These are phyloP conservation scores for Mycena metata DNA, from an alignment of 768 basidiomycete genomes.

Conservation along the genomic window DNA sequence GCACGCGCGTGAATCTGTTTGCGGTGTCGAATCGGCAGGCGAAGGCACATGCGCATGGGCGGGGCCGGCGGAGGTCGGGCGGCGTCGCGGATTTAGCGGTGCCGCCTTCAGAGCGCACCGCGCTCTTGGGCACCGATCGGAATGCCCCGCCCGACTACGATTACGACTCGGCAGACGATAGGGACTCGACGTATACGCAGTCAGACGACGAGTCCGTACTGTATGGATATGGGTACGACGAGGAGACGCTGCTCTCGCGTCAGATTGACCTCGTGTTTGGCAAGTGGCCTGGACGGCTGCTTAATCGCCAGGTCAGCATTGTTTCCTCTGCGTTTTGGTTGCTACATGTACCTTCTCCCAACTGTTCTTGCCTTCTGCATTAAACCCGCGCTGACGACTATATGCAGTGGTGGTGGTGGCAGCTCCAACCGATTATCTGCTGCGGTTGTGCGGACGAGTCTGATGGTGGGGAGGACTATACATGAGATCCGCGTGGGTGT, in stretches of 20 bases:
- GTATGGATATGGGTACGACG: slow-evolving; percentile 34
- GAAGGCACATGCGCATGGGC: slow-evolving; percentile 38
- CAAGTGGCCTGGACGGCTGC: slow-evolving; percentile 73
- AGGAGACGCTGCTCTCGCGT: slow-evolving; percentile 54
- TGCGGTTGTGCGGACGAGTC: slow-evolving; percentile 74
- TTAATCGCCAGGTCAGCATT: slow-evolving; percentile 76
- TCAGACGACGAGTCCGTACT: slow-evolving; percentile 42
- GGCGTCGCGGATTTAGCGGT: slow-evolving; percentile 12
- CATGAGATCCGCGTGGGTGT: not conserved
- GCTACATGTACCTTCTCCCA: too few relatives aligned
- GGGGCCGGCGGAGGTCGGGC: slow-evolving; percentile 20
- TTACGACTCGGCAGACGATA: slow-evolving; percentile 32
- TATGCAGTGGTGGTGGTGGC: slow-evolving; percentile 89
- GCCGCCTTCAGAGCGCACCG: slow-evolving; percentile 54
- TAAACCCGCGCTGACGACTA: slow-evolving; percentile 2
- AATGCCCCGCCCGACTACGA: slow-evolving; percentile 32
- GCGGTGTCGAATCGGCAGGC: slow-evolving; percentile 44
- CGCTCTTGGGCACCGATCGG: slow-evolving; percentile 45
- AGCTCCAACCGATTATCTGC: slow-evolving; percentile 71
- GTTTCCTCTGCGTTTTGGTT: not conserved
- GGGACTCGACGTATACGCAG: slow-evolving; percentile 13
- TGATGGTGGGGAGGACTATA: slow-evolving; percentile 54
- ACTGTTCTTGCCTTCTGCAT: not conserved
- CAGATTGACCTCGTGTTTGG: slow-evolving; percentile 74
- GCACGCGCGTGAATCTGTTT: slow-evolving; percentile 63